These are phyloP conservation scores for Limonomyces culmigenus DNA, from an alignment of 1,284 basidiomycete species.

Conservation along the genomic window DNA sequence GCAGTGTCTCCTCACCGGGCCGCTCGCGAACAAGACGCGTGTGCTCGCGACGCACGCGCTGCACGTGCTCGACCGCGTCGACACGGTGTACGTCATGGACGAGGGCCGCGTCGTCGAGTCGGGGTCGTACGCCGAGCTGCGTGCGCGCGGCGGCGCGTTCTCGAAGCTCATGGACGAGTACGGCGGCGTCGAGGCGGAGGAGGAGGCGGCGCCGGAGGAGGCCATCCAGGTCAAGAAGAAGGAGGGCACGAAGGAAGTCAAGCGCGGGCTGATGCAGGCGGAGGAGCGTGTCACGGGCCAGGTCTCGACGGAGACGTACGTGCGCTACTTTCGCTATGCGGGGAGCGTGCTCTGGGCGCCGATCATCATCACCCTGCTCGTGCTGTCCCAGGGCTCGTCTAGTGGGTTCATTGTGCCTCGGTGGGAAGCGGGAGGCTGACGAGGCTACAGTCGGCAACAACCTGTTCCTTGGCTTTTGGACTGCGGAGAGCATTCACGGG, in stretches of 20 bases:
- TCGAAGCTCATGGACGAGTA: slow-evolving; percentile 45
- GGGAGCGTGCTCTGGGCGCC: slow-evolving; percentile 20
- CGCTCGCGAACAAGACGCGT: slow-evolving; percentile 46
- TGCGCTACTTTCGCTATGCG: slow-evolving; percentile 27
- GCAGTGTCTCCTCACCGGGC: slow-evolving; percentile 37
- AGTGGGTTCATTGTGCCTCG: no score
- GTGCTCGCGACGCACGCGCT: slow-evolving; percentile 67
- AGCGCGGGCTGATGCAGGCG: slow-evolving; percentile 26
- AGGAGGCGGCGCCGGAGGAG: neutral
- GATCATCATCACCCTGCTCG: slow-evolving; percentile 18
- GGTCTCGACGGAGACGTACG: slow-evolving; percentile 32
- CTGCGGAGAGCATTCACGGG: slow-evolving; percentile 2
- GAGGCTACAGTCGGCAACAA: neutral
- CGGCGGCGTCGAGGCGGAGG: slow-evolving; percentile 22
- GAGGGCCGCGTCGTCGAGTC: slow-evolving; percentile 64
- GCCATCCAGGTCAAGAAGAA: slow-evolving; percentile 10
- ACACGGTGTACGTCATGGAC: slow-evolving; percentile 53
- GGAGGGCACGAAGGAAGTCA: slow-evolving; percentile 12
- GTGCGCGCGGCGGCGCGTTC: slow-evolving; percentile 33
- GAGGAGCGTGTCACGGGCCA: slow-evolving; percentile 40
- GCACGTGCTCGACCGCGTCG: slow-evolving; percentile 48
- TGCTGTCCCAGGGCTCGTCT: slow-evolving; percentile 14
- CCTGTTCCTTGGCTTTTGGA: neutral
- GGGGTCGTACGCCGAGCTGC: slow-evolving; percentile 52
- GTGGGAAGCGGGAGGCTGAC: no score